A percentile compares a stretch with the other conserved stretches of the same genome.
Conservation (phyloP, 306 rosid species). For the Myrica gale region DNA sequence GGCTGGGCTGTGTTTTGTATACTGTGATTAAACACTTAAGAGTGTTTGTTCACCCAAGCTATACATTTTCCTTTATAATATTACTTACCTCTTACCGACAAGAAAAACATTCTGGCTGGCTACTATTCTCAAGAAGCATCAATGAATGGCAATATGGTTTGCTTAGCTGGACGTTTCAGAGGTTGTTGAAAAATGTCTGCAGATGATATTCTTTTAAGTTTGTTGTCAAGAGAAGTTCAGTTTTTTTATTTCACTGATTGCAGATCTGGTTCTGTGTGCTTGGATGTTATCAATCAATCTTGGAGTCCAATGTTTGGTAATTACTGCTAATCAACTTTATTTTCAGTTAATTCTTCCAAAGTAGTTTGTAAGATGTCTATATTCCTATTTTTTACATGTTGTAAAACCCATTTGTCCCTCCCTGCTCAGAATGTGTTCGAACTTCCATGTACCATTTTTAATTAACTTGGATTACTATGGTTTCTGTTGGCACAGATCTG, state of each 20-base stretch:
- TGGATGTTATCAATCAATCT: constrained; percentile 96
- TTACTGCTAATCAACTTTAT: constrained; percentile 16
- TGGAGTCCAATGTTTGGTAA: constrained; percentile 99
- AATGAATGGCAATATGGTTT: constrained; percentile 14
- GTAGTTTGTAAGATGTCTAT: neutral
- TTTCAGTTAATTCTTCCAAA: constrained; percentile 24
- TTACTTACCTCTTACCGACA: too few species aligned
- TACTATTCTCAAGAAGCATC: constrained; percentile 4
- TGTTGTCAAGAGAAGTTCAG: constrained; percentile 17
- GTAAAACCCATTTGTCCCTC: neutral
- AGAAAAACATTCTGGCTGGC: neutral
- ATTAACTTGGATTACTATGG: constrained; percentile 11
- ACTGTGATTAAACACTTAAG: too few species aligned
- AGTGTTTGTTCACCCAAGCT: too few species aligned
- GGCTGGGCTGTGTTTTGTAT: too few species aligned
- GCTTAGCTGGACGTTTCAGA: neutral
- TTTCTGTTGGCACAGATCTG: constrained; percentile 62
- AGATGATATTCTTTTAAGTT: neutral
- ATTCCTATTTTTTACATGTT: neutral
- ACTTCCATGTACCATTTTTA: neutral
- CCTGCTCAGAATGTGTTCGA: neutral
- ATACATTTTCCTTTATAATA: too few species aligned
- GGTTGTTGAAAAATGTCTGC: neutral
- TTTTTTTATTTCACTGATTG: constrained; percentile 39
- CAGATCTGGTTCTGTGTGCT: constrained; percentile 98